Conservation (phyloP, 2,329 filamentous ascomycete genomes). For the Ceratocystiopsis brevicomis region DNA sequence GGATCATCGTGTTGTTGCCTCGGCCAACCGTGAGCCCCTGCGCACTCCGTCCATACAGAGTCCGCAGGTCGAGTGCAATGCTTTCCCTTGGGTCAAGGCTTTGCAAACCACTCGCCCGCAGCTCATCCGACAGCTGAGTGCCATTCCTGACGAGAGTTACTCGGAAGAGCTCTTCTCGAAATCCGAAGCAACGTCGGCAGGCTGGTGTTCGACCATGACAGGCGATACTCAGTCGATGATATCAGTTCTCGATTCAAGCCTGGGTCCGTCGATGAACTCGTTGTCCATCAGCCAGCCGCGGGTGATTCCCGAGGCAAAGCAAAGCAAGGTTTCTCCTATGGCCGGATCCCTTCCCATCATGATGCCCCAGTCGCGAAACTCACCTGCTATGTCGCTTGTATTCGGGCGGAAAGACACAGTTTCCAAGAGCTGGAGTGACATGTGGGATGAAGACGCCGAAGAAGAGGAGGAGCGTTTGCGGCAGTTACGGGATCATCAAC, state of each 20-base stretch:
- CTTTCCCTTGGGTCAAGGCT: conserved; percentile 91
- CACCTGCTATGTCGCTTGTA: conserved; percentile 54
- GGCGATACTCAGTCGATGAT: conserved; percentile 63
- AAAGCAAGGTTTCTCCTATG: conserved; percentile 35
- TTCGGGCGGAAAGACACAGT: conserved; percentile 65
- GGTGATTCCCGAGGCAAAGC: conserved; percentile 17
- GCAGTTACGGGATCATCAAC: conserved; percentile 39
- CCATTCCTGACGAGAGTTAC: conserved; percentile 63
- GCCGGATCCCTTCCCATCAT: conserved; percentile 60
- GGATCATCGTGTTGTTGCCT: conserved; percentile 57
- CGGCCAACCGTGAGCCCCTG: conserved; percentile 83
- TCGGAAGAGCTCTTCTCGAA: conserved; percentile 71
- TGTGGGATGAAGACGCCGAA: conserved; percentile 86
- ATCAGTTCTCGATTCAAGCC: conserved; percentile 65
- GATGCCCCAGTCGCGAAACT: conserved; percentile 55
- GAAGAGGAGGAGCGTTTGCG: conserved; percentile 43
- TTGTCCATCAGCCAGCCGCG: conserved; percentile 34
- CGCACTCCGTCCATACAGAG: conserved; percentile 90
- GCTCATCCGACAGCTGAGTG: conserved; percentile 64
- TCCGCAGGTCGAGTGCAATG: conserved; percentile 56
- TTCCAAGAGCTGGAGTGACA: conserved; percentile 98
- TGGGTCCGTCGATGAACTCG: conserved; percentile 67
- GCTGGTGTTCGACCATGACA: conserved; percentile 64
- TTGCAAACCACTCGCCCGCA: conserved; percentile 57
- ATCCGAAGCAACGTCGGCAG: conserved; percentile 45